A percentile compares a stretch with the other conserved stretches of the same genome.
These are phyloP conservation scores for Starmera stellimalicola DNA, from an alignment of 1,139 yeast species.

Conservation along the genomic window DNA sequence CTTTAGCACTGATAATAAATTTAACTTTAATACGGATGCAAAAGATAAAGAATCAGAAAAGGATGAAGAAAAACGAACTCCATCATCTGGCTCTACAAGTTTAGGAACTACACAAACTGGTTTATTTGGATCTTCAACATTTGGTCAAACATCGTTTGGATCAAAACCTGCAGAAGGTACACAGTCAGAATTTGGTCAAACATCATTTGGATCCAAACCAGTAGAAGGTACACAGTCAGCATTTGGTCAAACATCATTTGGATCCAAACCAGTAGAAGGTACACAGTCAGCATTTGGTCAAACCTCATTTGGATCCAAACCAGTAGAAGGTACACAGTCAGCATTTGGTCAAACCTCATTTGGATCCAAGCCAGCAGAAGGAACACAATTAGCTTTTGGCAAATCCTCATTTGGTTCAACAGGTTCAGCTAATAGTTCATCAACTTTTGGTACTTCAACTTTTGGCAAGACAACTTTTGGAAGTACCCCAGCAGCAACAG, in stretches of 20 bases:
- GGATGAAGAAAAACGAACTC: not conserved
- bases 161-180: not conserved
- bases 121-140: not conserved
- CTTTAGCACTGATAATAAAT: no score
- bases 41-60: not conserved
- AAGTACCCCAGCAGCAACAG: slow-evolving; percentile 3
- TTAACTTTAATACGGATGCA: not conserved
- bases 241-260: slow-evolving; percentile 15
- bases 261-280: slow-evolving; percentile 2
- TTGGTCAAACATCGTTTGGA: not conserved
- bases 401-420: slow-evolving; percentile 13
- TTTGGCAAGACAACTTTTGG: slow-evolving; percentile 7
- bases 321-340: slow-evolving; percentile 7
- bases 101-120: no score
- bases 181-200: slow-evolving; percentile 13
- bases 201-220: slow-evolving; percentile 10
- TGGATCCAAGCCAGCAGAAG: slow-evolving; percentile 12
- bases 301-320: slow-evolving; percentile 3
- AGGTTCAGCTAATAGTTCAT: slow-evolving; percentile 1
- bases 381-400: slow-evolving; percentile 12
- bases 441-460: slow-evolving; percentile 10
- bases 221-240: slow-evolving; percentile 2
- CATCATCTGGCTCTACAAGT: not conserved
- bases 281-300: slow-evolving; percentile 5
- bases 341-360: slow-evolving; percentile 15